These are phyloP conservation scores for Quercus agrifolia DNA, from an alignment of 306 rosid species.

Conservation along the genomic window DNA sequence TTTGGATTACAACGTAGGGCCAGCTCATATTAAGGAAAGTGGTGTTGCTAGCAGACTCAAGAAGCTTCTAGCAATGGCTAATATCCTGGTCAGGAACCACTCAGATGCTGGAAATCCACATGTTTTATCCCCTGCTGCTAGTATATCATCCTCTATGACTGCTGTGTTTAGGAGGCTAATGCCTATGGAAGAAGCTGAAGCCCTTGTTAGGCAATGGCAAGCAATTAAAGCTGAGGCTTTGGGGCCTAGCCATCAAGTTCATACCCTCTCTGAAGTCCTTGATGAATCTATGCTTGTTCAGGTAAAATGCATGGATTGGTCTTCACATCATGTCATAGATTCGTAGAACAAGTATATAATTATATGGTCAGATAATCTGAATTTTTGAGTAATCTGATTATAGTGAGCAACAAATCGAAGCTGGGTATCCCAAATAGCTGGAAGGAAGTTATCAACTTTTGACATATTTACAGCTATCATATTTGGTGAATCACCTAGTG, in stretches of 20 bases:
- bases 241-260: slow-evolving; percentile 78
- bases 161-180: slow-evolving; percentile 45
- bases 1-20: slow-evolving; percentile 39
- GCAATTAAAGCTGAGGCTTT: slow-evolving; percentile 82
- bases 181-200: slow-evolving; percentile 89
- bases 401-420: neutral
- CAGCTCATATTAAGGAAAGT: slow-evolving; percentile 50
- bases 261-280: slow-evolving; percentile 68
- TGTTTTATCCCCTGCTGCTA: slow-evolving; percentile 25
- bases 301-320: slow-evolving; percentile 44
- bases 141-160: slow-evolving; percentile 40
- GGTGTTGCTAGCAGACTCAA: slow-evolving; percentile 42
- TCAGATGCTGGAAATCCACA: slow-evolving; percentile 38
- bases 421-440: neutral
- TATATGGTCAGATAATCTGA: neutral
- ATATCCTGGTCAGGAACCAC: slow-evolving; percentile 35
- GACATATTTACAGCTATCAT: neutral
- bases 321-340: slow-evolving; percentile 1
- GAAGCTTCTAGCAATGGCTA: slow-evolving; percentile 44
- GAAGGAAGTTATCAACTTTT: neutral
- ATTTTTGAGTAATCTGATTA: neutral
- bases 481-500: neutral
- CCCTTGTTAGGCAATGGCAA: slow-evolving; percentile 93
- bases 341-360: neutral
- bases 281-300: slow-evolving; percentile 92